Conservation (phyloP, 441 rosid species). For the Codiaeum variegatum region DNA sequence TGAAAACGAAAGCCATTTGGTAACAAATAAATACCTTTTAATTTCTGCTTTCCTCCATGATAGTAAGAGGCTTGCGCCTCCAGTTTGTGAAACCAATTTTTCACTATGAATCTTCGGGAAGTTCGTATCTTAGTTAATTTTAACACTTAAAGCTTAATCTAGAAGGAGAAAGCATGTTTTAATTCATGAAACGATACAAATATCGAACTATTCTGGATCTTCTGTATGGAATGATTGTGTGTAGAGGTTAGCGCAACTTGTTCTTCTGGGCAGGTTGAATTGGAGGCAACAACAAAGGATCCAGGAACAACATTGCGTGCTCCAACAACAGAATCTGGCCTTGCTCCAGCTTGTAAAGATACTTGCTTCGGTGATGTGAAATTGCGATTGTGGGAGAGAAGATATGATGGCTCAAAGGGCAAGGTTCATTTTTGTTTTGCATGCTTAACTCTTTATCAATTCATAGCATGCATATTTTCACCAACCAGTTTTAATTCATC, state of each 20-base stretch:
- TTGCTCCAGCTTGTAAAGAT: slow-evolving; percentile 88
- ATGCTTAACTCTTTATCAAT: background rate
- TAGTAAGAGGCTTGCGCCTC: background rate
- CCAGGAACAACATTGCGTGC: slow-evolving; percentile 84
- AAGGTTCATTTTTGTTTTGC: slow-evolving; percentile 46
- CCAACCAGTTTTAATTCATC: background rate
- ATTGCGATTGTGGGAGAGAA: slow-evolving; percentile 81
- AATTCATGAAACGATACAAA: background rate
- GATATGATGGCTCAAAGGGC: slow-evolving; percentile 70
- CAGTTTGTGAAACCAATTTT: background rate
- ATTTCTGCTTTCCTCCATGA: background rate
- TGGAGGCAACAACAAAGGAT: slow-evolving; percentile 73
- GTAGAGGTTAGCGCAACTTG: background rate
- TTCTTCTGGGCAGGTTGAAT: slow-evolving; percentile 51
- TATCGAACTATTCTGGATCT: background rate
- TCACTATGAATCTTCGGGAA: background rate
- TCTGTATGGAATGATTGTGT: slow-evolving; percentile 6
- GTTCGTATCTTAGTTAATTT: background rate
- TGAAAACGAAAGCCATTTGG: slow-evolving; percentile 70
- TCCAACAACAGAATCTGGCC: slow-evolving; percentile 76
- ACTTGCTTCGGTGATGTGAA: slow-evolving; percentile 66
- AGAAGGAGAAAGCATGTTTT: slow-evolving; percentile 3
- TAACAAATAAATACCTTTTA: slow-evolving; percentile 21
- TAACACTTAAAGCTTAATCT: background rate
- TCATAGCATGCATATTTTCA: background rate